phyloP scores from a whole-genome alignment of 1,284 basidiomycete species.

The Leccinum colubrinum region DNA sequence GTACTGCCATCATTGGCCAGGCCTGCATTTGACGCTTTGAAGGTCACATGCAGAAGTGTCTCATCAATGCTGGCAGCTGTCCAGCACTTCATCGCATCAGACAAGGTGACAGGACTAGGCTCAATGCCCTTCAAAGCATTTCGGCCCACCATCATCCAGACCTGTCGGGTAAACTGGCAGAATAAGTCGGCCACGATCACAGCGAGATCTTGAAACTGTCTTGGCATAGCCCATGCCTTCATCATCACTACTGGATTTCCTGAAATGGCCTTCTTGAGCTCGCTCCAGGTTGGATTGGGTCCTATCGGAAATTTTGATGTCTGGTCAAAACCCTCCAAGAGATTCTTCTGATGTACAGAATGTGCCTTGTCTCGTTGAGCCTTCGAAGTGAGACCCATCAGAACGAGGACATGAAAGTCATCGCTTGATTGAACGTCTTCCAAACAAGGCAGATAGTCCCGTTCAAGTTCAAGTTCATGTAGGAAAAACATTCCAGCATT shows the following conservation, averaged over 20 bases:
- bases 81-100: slow-evolving; percentile 12
- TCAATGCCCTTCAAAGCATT: slow-evolving; percentile 4
- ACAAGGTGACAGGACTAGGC: not conserved
- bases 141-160: slow-evolving; percentile 10
- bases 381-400: slow-evolving; percentile 9
- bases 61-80: slow-evolving; percentile 6
- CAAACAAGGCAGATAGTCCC: not conserved
- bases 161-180: slow-evolving; percentile 6
- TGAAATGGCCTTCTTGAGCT: slow-evolving; percentile 1
- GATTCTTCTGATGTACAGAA: rapidly evolving
- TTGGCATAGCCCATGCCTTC: slow-evolving; percentile 2
- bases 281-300: slow-evolving; percentile 1
- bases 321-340: not conserved
- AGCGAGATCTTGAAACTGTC: not conserved
- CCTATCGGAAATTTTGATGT: slow-evolving; percentile 5
- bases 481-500: too few species aligned
- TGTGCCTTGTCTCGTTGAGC: not conserved
- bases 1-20: not conserved
- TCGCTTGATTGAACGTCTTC: not conserved
- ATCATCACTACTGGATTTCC: slow-evolving; percentile 1
- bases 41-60: not conserved
- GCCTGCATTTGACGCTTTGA: slow-evolving; percentile 5
- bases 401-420: not conserved
- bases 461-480: too few species aligned
- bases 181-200: not conserved